Evolutionary conservation across 192 early-diverging fungal genomes (phyloP).

Genomic region (Gaertneriomyces semiglobifer): DNA sequence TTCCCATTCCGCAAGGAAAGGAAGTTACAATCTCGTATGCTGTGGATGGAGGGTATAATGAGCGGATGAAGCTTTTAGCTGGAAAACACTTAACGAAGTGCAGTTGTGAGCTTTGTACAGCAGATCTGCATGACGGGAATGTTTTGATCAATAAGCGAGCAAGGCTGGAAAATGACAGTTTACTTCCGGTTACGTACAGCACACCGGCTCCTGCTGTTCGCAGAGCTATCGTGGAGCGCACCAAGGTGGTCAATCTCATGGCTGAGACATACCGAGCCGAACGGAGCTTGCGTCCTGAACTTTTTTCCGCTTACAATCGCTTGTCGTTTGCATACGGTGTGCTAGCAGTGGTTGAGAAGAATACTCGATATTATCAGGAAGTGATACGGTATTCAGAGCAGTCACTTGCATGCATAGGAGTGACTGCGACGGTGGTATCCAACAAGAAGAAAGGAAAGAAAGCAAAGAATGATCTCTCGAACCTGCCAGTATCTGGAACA

Average conservation of each 20-base stretch:
- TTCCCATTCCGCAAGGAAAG: background rate
- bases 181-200: background rate
- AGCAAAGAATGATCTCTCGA: background rate
- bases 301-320: background rate
- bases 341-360: background rate
- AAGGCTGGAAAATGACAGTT: too few species aligned
- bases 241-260: background rate
- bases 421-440: background rate
- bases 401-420: background rate
- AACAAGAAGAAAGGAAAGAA: background rate
- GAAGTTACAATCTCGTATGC: conserved; percentile 6
- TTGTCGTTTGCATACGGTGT: conserved; percentile 5
- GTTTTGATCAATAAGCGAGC: background rate
- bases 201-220: background rate
- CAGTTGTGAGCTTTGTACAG: background rate
- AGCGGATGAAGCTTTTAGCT: background rate
- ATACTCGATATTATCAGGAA: background rate
- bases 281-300: conserved; percentile 1
- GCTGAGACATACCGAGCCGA: background rate
- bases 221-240: background rate
- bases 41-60: background rate
- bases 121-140: background rate
- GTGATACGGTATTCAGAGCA: background rate
- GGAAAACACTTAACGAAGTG: background rate
- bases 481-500: background rate